A percentile compares a stretch with the other conserved stretches of the same genome.
These are phyloP conservation scores for Rhizoctonia solani DNA, from an alignment of 1,284 basidiomycete species.

Conservation along the genomic window DNA sequence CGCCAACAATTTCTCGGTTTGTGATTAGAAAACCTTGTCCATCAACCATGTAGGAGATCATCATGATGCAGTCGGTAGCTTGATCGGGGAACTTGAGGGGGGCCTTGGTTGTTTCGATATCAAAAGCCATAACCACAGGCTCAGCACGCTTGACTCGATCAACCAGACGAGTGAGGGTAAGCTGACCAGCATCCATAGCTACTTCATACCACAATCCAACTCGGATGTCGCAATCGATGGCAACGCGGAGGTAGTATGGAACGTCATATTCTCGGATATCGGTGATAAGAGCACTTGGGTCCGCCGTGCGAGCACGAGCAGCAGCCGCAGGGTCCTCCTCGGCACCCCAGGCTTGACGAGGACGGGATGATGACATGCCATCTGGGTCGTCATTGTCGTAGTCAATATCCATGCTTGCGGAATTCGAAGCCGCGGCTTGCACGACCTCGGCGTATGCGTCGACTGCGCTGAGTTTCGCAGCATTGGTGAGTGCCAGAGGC, in stretches of 20 bases:
- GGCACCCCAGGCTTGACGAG: slow-evolving; percentile 54
- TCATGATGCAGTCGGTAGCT: slow-evolving; percentile 97
- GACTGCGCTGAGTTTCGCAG: slow-evolving; percentile 92
- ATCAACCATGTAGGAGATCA: slow-evolving; percentile 99
- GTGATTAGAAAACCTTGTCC: slow-evolving; percentile 98
- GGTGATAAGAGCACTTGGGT: slow-evolving; percentile 88
- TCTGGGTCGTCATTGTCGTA: slow-evolving; percentile 48
- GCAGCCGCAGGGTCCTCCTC: slow-evolving; percentile 49
- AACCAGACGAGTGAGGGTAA: slow-evolving; percentile 71
- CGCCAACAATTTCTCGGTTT: slow-evolving; percentile 95
- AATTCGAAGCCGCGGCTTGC: slow-evolving; percentile 63
- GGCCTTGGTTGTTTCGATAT: slow-evolving; percentile 99
- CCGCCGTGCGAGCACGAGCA: slow-evolving; percentile 58
- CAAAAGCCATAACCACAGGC: slow-evolving; percentile 98
- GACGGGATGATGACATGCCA: slow-evolving; percentile 5
- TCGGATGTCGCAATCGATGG: slow-evolving; percentile 97
- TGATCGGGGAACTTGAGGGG: slow-evolving; percentile 99
- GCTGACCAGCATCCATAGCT: slow-evolving; percentile 79
- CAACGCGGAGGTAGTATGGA: slow-evolving; percentile 95
- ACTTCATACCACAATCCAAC: slow-evolving; percentile 98
- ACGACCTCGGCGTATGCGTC: slow-evolving; percentile 99
- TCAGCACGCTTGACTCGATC: slow-evolving; percentile 98
- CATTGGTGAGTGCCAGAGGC: slow-evolving; percentile 87
- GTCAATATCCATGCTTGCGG: slow-evolving; percentile 70
- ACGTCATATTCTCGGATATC: slow-evolving; percentile 98